Percentiles rank a stretch among this genome's conserved stretches.
These are phyloP conservation scores for Datisca glomerata DNA, from an alignment of 306 rosid genomes.

Conservation along the genomic window DNA sequence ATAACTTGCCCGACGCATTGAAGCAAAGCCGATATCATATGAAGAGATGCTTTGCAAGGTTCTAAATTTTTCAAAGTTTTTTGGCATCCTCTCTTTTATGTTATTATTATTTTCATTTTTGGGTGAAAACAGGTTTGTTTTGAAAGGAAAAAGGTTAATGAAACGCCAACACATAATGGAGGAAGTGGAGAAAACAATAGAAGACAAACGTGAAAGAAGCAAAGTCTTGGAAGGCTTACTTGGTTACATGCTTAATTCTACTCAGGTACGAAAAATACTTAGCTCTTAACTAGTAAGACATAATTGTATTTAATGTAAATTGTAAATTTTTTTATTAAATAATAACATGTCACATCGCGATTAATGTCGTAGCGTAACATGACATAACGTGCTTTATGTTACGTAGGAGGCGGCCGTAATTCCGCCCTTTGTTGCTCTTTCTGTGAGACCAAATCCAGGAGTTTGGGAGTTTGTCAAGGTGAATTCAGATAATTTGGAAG, in stretches of 20 bases:
- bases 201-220: constrained; percentile 23
- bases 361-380: too few relatives aligned
- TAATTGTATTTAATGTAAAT: too few relatives aligned
- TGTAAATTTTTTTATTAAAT: too few relatives aligned
- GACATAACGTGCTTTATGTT: too few relatives aligned
- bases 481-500: constrained; percentile 21
- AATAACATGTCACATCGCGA: too few relatives aligned
- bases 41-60: constrained; percentile 81
- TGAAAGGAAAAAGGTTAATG: constrained; percentile 27
- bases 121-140: constrained; percentile 34
- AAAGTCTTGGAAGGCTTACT: constrained; percentile 31
- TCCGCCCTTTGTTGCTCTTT: constrained; percentile 30
- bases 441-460: constrained; percentile 37
- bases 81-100: too few relatives aligned
- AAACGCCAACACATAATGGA: constrained; percentile 22
- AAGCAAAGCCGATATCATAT: constrained; percentile 50
- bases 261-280: constrained; percentile 16
- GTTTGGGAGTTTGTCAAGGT: constrained; percentile 30
- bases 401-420: constrained; percentile 37
- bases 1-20: constrained; percentile 65
- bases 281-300: too few relatives aligned
- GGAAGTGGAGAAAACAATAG: constrained; percentile 26
- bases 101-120: too few relatives aligned
- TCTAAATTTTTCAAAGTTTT: too few relatives aligned
- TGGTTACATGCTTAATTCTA: constrained; percentile 29